Evolutionary conservation across 1,139 yeast genomes (phyloP), one percentile per base, ranked within the genome.

Genomic region (Suhomyces bokatorum): DNA sequence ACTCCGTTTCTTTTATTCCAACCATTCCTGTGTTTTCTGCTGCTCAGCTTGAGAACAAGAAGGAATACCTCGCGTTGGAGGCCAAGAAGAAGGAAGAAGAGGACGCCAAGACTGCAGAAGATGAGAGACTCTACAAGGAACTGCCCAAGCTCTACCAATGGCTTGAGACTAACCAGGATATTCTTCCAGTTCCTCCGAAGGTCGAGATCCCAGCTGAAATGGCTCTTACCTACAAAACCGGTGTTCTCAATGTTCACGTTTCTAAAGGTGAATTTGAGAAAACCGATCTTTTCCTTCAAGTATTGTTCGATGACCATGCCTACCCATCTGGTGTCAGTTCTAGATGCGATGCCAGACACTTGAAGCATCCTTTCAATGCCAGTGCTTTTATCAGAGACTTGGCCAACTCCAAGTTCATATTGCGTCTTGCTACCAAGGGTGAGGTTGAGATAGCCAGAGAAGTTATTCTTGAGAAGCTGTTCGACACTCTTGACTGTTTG

Each of bases 381-480:
- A 80, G 75, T 50, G 78, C 78, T 0, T 85, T 85, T 54, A 71
- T 86, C 44, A 78, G 95, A 62, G 93, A 86, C 62, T 73, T 86
- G 54, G 77, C 79, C 37, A 74, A 85, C 59, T 83, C 90, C 36
- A 70, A 67, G 43, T 54, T 80, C 36, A 65, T 80, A 35, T 67
- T 86, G 51, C 76, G 91, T 62, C 59, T 82, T 20, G 66, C 86
- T 3, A 78, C 73, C 45, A 76, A 67, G 45, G 73, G 72, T 29
- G 75, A 75, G 39, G 81, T 80, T 12, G 70, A 66, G 22, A 64
- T 64, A 26, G 63, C 67, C 26, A 75, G 75, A 42, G 81, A 84
- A 39, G 61, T 86, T 30, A 45, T 80, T 15, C 65, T 69, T 12
- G 85, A 82, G 53, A 69, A 69, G 46, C 62, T 68, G 4, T 75